Evolutionary conservation across 23 red algal genomes (phyloP).

Genomic region (Rhodosorus marinus): DNA sequence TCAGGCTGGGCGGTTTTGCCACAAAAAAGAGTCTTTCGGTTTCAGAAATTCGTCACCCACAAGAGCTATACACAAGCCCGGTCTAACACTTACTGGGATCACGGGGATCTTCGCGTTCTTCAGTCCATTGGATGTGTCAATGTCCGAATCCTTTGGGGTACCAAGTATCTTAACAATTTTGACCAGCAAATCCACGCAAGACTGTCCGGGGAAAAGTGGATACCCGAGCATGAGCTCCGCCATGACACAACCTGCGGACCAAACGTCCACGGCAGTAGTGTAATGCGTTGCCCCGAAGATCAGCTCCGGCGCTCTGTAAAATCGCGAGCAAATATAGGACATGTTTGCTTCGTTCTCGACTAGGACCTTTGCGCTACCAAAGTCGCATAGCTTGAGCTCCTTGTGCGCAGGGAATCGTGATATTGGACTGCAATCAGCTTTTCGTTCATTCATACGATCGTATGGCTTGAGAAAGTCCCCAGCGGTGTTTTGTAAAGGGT

Average conservation of each 20-base stretch:
- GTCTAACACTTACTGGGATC: no score
- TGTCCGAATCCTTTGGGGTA: slow-evolving; percentile 70
- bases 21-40: no score
- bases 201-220: slow-evolving; percentile 85
- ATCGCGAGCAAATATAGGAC: slow-evolving; percentile 96
- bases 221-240: slow-evolving; percentile 81
- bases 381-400: slow-evolving; percentile 92
- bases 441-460: no score
- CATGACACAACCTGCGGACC: slow-evolving; percentile 92
- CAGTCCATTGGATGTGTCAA: slow-evolving; percentile 72
- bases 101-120: slow-evolving; percentile 65
- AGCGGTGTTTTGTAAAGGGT: no score
- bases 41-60: no score
- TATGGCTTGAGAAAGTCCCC: no score
- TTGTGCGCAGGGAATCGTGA: no score
- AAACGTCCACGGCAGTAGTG: slow-evolving; percentile 72
- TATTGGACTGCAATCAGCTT: no score
- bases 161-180: slow-evolving; percentile 95
- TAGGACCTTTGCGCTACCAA: slow-evolving; percentile 84
- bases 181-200: slow-evolving; percentile 76
- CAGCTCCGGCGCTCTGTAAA: slow-evolving; percentile 79
- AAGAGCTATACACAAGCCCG: no score
- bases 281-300: slow-evolving; percentile 90
- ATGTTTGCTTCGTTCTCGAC: slow-evolving; percentile 72
- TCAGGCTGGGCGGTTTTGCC: no score